These are phyloP conservation scores for Silene conica DNA, from an alignment of 148 eudicot genomes.

Conservation along the genomic window DNA sequence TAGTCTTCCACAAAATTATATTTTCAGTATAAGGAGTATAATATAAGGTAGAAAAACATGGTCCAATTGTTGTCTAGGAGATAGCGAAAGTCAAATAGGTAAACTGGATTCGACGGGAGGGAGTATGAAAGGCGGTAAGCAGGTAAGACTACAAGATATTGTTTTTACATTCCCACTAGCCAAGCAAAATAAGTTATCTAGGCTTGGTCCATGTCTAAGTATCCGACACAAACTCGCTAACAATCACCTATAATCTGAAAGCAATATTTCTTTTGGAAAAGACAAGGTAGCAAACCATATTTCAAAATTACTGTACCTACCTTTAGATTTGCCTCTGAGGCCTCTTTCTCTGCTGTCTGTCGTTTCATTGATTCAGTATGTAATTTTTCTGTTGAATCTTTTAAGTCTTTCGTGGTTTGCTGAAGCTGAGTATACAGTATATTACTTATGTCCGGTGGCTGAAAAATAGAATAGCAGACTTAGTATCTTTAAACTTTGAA, in stretches of 20 bases:
- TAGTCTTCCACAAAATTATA: too few relatives aligned
- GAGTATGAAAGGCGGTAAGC: too few relatives aligned
- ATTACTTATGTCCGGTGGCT: constrained; percentile 1
- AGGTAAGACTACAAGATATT: too few relatives aligned
- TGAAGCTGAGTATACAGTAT: constrained; percentile 2
- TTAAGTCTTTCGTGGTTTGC: neutral
- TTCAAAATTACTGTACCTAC: neutral
- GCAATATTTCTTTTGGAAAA: neutral
- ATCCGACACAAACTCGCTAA: neutral
- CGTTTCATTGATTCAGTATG: neutral
- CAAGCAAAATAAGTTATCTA: too few relatives aligned
- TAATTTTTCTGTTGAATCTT: neutral
- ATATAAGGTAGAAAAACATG: too few relatives aligned
- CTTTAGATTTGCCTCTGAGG: constrained; percentile 11
- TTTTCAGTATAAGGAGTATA: too few relatives aligned
- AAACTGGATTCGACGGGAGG: too few relatives aligned
- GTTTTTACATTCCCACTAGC: too few relatives aligned
- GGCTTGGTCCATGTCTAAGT: too few relatives aligned
- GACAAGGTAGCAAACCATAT: neutral
- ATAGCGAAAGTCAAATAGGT: neutral
- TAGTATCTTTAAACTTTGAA: neutral
- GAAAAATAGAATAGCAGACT: neutral
- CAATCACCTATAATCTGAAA: neutral
- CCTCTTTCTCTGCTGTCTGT: constrained; percentile 13
- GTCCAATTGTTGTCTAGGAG: too few relatives aligned